These are phyloP conservation scores for Silybum marianum DNA, from an alignment of 129 eudicot species.

Conservation along the genomic window DNA sequence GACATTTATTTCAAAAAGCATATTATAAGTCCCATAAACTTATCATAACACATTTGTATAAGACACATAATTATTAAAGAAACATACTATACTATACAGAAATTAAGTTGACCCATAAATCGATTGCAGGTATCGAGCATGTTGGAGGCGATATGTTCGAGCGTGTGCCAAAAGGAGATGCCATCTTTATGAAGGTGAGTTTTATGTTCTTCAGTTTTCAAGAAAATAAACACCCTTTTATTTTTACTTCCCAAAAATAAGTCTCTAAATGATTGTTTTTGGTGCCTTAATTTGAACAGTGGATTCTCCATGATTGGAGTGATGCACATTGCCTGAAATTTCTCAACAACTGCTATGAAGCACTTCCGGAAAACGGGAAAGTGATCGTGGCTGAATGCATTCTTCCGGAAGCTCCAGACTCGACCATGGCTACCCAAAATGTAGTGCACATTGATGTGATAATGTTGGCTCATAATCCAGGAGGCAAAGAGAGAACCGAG, in stretches of 20 bases:
- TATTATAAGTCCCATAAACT: background rate
- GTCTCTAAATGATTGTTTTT: background rate
- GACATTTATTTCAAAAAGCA: background rate
- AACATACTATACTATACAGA: background rate
- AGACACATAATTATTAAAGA: no score
- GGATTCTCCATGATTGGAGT: conserved; percentile 89
- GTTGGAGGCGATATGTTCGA: conserved; percentile 79
- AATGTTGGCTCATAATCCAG: conserved; percentile 79
- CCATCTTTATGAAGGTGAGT: conserved; percentile 79
- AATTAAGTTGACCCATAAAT: background rate
- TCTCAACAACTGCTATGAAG: conserved; percentile 59
- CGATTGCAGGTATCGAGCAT: conserved; percentile 57
- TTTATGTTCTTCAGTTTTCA: background rate
- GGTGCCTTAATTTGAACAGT: conserved; percentile 33
- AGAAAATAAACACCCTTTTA: background rate
- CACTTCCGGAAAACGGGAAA: conserved; percentile 72
- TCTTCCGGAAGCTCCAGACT: conserved; percentile 69
- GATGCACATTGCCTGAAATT: conserved; percentile 65
- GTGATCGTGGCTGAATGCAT: conserved; percentile 68
- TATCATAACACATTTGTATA: background rate
- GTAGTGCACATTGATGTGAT: conserved; percentile 61
- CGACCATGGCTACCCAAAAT: conserved; percentile 42
- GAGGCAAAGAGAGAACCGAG: conserved; percentile 82
- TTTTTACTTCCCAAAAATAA: background rate
- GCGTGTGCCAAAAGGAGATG: conserved; percentile 81